Evolutionary conservation across 1,284 basidiomycete species (phyloP), one percentile per base, ranked within the genome.

Genomic region (Ganoderma lingzhi): DNA sequence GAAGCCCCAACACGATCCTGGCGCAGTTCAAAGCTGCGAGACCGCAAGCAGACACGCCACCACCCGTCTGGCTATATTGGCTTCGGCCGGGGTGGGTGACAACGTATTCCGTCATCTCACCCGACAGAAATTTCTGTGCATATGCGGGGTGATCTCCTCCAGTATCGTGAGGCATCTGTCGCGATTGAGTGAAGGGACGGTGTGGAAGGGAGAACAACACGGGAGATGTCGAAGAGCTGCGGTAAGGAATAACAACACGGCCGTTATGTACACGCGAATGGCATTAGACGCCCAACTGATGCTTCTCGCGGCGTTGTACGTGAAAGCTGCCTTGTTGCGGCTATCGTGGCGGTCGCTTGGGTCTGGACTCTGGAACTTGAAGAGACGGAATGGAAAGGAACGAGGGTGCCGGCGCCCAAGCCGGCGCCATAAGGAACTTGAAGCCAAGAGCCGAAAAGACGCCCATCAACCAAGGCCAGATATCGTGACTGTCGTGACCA

Each of bases 11-110:
- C 35, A 85, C 78, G 12, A 87, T 73, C 63, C 88, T 80, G 4
- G 86, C 87, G 71, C 88, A 90, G 75, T 92, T 91, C 74, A 91
- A 76, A 3, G 87, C 85, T 6, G 88, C 89, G 32, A 92, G 80
- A 23, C 90, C 90, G 72, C 89, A 91, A 6, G 89, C 84, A 44
- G 89, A 87, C 1, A 70, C 70, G 2, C 76, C 75, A 15, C 71
- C 73, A 23, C 71, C 73, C 6, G 62, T 60, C 6, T 66, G 55
- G 44, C 66, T 71, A 44, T 77, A 77, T 62, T 76, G 76, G 53
- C 76, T 77, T 8, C 73, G 70, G n/a, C 76, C 76, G 0, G 65
- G 68, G 51, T 75, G 70, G 5, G 74, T 73, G 41, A 73, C 76
- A n/a, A 76, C 64, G 45, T 73, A 71, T 44, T 74, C 73, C 6